Evolutionary conservation across 1,284 basidiomycete genomes (phyloP).

Genomic region (Ustilago lituana): DNA sequence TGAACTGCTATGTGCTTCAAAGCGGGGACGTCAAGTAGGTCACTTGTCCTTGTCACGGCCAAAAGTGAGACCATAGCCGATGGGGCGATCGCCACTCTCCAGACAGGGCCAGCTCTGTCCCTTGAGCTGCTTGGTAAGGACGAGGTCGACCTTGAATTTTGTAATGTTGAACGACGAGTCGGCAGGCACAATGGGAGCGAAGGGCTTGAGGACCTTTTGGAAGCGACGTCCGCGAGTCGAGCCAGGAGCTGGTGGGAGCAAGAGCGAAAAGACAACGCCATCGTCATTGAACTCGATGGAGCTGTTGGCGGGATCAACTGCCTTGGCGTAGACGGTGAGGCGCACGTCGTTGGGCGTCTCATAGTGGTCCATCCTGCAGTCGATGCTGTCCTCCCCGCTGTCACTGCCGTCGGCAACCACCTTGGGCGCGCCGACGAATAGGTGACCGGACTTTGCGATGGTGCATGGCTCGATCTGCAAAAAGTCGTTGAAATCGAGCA

Average conservation of each 20-base stretch:
- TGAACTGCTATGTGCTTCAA: background rate
- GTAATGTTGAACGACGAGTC: slow-evolving; percentile 57
- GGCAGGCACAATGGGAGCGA: slow-evolving; percentile 45
- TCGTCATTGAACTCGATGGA: slow-evolving; percentile 53
- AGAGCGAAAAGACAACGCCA: slow-evolving; percentile 52
- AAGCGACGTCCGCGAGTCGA: slow-evolving; percentile 49
- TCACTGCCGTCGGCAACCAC: slow-evolving; percentile 4
- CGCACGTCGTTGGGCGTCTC: slow-evolving; percentile 63
- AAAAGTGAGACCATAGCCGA: slow-evolving; percentile 65
- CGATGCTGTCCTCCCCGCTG: slow-evolving; percentile 40
- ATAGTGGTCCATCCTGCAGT: slow-evolving; percentile 65
- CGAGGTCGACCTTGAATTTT: slow-evolving; percentile 64
- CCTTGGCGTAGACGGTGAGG: slow-evolving; percentile 64
- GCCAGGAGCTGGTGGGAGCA: slow-evolving; percentile 47
- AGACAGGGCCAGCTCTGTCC: slow-evolving; percentile 65
- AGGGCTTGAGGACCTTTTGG: slow-evolving; percentile 49
- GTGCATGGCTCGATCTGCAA: slow-evolving; percentile 63
- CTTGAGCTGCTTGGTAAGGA: slow-evolving; percentile 56
- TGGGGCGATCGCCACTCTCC: slow-evolving; percentile 52
- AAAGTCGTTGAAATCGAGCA: slow-evolving; percentile 66
- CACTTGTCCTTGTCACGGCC: slow-evolving; percentile 55
- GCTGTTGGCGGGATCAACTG: slow-evolving; percentile 48
- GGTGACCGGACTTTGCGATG: slow-evolving; percentile 54
- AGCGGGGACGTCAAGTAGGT: background rate
- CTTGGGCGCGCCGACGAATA: slow-evolving; percentile 53